Evolutionary conservation across 768 basidiomycete species (phyloP), one percentile per base, ranked within the genome.

Genomic region (Lactarius psammicola): DNA sequence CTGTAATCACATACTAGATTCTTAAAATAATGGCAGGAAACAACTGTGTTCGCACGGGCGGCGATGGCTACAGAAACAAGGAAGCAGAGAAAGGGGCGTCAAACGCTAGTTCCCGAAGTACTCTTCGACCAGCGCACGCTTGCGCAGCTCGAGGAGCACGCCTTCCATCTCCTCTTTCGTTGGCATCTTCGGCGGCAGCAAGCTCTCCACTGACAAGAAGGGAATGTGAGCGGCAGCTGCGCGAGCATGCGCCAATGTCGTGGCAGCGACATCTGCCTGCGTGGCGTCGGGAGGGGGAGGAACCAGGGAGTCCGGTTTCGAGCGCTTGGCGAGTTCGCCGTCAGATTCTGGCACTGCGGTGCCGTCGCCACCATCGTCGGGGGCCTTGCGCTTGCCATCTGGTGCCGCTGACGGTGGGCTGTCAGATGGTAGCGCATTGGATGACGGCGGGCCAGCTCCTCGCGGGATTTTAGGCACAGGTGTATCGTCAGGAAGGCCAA

Each of bases 41-140:
- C 44, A 49, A 34, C 11, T 20, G 42, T 38, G 18, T 57, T 31
- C 20, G 10, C 3, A 13, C 2, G 23, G 23, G 49, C 23, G 34
- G 49, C 10, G 20, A 58, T 23, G 30, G n/a, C 9, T 5, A 30
- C 59, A 15, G 36, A 15, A 20, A 26, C 56, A 59, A 23, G 20
- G 28, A 33, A 57, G 2, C 5, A 38, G 6, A 40, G 4, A 38
- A 17, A 23, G n/a, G 30, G 9, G 11, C 36, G 33, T 11, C 4
- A 31, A 34, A 33, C 59, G 38, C 57, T 74, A 69, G 36, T 82
- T 79, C n/a, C 84, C 87, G 70, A 85, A 81, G 68, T 88, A 88
- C 74, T 97, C 93, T 71, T 92, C 88, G 62, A 93, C 85, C 53
- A 96, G 76, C 26, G 88, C 88, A 77, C 87, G 84, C 78, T 96